Percentiles rank a stretch among this genome's conserved stretches.
phyloP scores from a whole-genome alignment of 371 early-diverging fungal genomes.

The Amoeboaphelidium protococcarum region DNA sequence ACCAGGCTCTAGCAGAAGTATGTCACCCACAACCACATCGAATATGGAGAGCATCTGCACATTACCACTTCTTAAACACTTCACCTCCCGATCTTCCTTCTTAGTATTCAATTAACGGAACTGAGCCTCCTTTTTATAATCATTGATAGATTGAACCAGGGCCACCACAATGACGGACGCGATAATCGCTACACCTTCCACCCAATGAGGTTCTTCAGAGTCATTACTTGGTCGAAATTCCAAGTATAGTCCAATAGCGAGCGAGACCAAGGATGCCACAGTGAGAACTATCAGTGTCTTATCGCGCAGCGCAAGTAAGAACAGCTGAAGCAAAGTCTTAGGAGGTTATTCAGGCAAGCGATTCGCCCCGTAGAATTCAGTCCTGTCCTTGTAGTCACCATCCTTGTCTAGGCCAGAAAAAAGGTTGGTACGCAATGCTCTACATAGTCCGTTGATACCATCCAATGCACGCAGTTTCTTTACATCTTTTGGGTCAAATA shows the following conservation, averaged over 20 bases:
- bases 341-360: constrained; percentile 32
- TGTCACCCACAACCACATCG: constrained; percentile 35
- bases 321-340: constrained; percentile 26
- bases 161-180: constrained; percentile 51
- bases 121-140: constrained; percentile 80
- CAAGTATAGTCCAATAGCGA: constrained; percentile 43
- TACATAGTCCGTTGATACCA: constrained; percentile 26
- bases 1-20: constrained; percentile 69
- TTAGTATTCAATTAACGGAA: constrained; percentile 33
- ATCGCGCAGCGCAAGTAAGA: constrained; percentile 32
- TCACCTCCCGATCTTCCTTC: constrained; percentile 22
- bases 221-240: constrained; percentile 20
- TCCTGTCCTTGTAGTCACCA: constrained; percentile 18
- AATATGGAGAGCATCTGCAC: constrained; percentile 16
- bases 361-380: constrained; percentile 27
- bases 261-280: constrained; percentile 37
- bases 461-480: constrained; percentile 15
- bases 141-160: constrained; percentile 74
- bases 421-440: constrained; percentile 31
- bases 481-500: constrained; percentile 8
- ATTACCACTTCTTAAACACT: constrained; percentile 22
- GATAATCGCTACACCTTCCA: constrained; percentile 55
- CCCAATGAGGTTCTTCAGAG: constrained; percentile 24
- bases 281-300: constrained; percentile 21
- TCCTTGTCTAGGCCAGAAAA: constrained; percentile 30